A percentile compares a stretch with the other conserved stretches of the same genome.
These are phyloP conservation scores for Crithidia expoeki DNA, from an alignment of 208 protist genomes.

Conservation along the genomic window DNA sequence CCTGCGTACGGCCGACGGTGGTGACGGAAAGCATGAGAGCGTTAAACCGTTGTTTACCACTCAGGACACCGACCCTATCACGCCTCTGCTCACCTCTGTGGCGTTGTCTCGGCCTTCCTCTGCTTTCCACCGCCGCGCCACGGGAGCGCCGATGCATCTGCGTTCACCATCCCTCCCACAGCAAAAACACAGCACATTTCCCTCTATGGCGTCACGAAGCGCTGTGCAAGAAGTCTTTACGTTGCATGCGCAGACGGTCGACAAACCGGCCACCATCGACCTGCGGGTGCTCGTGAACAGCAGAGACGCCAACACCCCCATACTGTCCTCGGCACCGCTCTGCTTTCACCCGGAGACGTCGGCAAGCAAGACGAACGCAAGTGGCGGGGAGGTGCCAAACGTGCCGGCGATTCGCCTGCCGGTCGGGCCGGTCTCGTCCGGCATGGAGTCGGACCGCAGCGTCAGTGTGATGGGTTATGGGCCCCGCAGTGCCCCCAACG, in stretches of 20 bases:
- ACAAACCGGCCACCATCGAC: background rate
- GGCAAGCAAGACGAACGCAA: constrained; percentile 10
- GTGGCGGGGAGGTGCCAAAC: constrained; percentile 12
- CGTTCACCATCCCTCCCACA: background rate
- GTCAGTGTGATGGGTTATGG: constrained; percentile 19
- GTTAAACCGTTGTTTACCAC: background rate
- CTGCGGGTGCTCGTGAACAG: background rate
- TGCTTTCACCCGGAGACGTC: background rate
- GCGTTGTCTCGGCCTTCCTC: background rate
- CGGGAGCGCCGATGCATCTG: background rate
- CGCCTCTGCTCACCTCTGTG: background rate
- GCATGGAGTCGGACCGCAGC: constrained; percentile 23
- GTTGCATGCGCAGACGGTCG: background rate
- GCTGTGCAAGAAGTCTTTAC: background rate
- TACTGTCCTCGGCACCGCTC: background rate
- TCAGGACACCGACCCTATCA: background rate
- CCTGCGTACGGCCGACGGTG: background rate
- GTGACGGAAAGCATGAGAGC: background rate
- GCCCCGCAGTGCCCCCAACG: constrained; percentile 21
- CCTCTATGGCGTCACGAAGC: background rate
- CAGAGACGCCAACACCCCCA: background rate
- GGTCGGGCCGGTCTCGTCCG: background rate
- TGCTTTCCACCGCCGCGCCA: background rate
- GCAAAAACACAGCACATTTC: background rate
- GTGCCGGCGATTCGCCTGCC: constrained; percentile 27